These are phyloP conservation scores for Lachnellula suecica DNA, from an alignment of 2,329 filamentous ascomycete genomes.

Conservation along the genomic window DNA sequence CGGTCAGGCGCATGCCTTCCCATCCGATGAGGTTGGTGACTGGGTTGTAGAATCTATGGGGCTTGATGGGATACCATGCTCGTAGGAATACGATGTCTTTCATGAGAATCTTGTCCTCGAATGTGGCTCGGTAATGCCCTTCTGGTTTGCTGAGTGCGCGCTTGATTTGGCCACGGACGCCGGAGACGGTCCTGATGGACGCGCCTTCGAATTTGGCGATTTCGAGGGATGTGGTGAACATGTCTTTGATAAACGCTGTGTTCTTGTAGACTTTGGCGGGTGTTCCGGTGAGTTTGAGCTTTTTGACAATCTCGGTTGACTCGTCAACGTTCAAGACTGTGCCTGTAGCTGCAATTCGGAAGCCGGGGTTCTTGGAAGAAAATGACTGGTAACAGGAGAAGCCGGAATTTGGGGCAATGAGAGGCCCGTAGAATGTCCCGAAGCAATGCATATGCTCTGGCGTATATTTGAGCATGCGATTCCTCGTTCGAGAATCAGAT, in stretches of 20 bases:
- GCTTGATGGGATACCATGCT: slow-evolving; percentile 95
- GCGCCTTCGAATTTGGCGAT: slow-evolving; percentile 98
- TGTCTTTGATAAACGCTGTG: slow-evolving; percentile 97
- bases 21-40: slow-evolving; percentile 90
- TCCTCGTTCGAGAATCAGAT: slow-evolving; percentile 87
- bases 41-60: slow-evolving; percentile 94
- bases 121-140: slow-evolving; percentile 93
- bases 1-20: slow-evolving; percentile 92
- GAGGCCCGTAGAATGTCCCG: slow-evolving; percentile 89
- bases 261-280: slow-evolving; percentile 99
- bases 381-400: slow-evolving; percentile 94
- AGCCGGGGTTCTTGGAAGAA: slow-evolving; percentile 79
- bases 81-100: slow-evolving; percentile 94
- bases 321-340: slow-evolving; percentile 94
- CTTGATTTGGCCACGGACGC: slow-evolving; percentile 96
- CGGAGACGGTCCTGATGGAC: slow-evolving; percentile 92
- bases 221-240: slow-evolving; percentile 92
- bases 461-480: slow-evolving; percentile 98
- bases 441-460: slow-evolving; percentile 99
- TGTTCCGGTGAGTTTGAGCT: slow-evolving; percentile 90
- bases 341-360: slow-evolving; percentile 91
- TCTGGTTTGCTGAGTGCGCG: slow-evolving; percentile 90
- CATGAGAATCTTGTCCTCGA: slow-evolving; percentile 97
- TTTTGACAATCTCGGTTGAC: slow-evolving; percentile 97
- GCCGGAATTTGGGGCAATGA: slow-evolving; percentile 93